phyloP scores from a whole-genome alignment of 768 basidiomycete species.

The Suillus decipiens region DNA sequence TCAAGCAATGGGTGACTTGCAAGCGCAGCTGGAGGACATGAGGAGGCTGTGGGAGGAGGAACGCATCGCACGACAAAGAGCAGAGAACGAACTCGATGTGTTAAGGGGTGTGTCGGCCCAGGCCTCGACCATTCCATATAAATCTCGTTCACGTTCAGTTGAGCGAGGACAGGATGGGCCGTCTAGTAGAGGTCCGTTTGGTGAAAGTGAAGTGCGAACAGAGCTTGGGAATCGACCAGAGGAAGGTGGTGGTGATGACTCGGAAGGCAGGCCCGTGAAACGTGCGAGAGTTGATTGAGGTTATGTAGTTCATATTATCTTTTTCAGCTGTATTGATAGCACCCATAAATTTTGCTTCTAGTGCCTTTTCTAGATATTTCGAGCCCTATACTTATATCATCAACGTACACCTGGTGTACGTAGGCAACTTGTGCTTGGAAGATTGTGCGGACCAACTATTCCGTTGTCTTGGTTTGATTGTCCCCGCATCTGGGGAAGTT shows the following conservation, averaged over 20 bases:
- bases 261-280: conserved; percentile 31
- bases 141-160: conserved; percentile 28
- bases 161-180: conserved; percentile 27
- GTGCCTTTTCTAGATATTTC: conserved; percentile 1
- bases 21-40: conserved; percentile 81
- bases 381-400: background rate
- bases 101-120: conserved; percentile 41
- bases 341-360: conserved; percentile 4
- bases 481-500: background rate
- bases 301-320: conserved; percentile 9
- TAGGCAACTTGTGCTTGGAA: background rate
- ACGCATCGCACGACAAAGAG: conserved; percentile 54
- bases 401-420: background rate
- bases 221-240: conserved; percentile 23
- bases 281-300: conserved; percentile 34
- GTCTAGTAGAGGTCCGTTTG: conserved; percentile 14
- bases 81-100: conserved; percentile 65
- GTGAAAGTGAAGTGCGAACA: conserved; percentile 23
- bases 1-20: conserved; percentile 86
- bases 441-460: background rate
- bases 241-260: conserved; percentile 19
- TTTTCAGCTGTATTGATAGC: conserved; percentile 11
- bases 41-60: conserved; percentile 84
- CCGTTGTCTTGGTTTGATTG: background rate
- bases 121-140: conserved; percentile 12